Percentiles rank a stretch among this genome's conserved stretches.
phyloP scores from a whole-genome alignment of 805 yeast genomes.

The Clavispora phyllophila region DNA sequence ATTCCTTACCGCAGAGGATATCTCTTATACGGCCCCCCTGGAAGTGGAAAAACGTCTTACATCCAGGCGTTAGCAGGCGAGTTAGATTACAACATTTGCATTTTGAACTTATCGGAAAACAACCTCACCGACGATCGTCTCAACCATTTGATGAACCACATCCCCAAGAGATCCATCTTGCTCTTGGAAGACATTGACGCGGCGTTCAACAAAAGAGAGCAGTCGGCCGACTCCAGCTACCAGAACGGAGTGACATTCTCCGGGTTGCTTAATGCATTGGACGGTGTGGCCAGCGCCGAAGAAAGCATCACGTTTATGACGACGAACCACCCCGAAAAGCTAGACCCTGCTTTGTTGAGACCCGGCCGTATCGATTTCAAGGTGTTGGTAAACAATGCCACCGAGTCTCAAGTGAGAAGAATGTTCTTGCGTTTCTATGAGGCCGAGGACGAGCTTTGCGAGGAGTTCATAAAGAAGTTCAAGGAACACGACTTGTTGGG shows the following conservation, averaged over 20 bases:
- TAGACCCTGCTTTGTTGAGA: conserved; percentile 88
- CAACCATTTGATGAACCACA: conserved; percentile 92
- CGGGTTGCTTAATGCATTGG: conserved; percentile 88
- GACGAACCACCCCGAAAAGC: conserved; percentile 90
- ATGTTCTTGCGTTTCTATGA: conserved; percentile 91
- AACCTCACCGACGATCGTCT: conserved; percentile 91
- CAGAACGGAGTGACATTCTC: conserved; percentile 91
- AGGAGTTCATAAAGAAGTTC: conserved; percentile 44
- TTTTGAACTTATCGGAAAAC: conserved; percentile 82
- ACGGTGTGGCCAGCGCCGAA: conserved; percentile 97
- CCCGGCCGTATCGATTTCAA: conserved; percentile 94
- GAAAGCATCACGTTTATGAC: conserved; percentile 97
- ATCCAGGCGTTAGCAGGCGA: conserved; percentile 97
- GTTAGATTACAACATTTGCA: conserved; percentile 91
- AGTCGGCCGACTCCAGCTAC: conserved; percentile 71
- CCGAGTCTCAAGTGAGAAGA: conserved; percentile 65
- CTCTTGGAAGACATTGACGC: conserved; percentile 93
- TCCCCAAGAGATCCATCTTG: conserved; percentile 83
- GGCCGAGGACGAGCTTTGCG: conserved; percentile 48
- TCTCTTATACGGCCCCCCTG: conserved; percentile 93
- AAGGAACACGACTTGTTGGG: conserved; percentile 37
- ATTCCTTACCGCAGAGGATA: conserved; percentile 96
- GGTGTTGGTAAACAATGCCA: conserved; percentile 81
- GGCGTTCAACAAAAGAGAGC: conserved; percentile 81
- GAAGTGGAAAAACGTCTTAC: conserved; percentile 92